Conservation (phyloP, 768 basidiomycete species). For the Leucocoprinus birnbaumii region DNA sequence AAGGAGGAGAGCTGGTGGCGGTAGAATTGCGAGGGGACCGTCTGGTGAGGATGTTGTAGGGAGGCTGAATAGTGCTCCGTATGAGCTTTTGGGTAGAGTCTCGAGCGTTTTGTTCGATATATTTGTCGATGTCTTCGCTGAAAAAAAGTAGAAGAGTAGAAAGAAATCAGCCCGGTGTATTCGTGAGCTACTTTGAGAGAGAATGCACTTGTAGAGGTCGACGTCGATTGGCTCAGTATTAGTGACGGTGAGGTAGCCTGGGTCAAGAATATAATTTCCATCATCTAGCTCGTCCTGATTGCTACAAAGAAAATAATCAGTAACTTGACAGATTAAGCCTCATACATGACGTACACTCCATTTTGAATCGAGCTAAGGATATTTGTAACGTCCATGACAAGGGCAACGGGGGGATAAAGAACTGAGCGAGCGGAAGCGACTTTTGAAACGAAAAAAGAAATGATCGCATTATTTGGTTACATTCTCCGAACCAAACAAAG, state of each 20-base stretch:
- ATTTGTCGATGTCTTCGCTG: slow-evolving; percentile 78
- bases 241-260: slow-evolving; percentile 80
- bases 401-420: not conserved
- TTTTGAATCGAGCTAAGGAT: slow-evolving; percentile 72
- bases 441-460: slow-evolving; percentile 13
- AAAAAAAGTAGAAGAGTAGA: not conserved
- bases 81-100: slow-evolving; percentile 84
- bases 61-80: slow-evolving; percentile 74
- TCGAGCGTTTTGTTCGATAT: slow-evolving; percentile 74
- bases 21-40: slow-evolving; percentile 82
- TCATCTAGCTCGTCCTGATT: slow-evolving; percentile 71
- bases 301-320: slow-evolving; percentile 33
- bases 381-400: slow-evolving; percentile 75
- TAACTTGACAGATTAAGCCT: not conserved
- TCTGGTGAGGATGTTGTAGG: slow-evolving; percentile 74
- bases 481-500: slow-evolving; percentile 11
- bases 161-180: not conserved
- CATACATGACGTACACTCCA: slow-evolving; percentile 46
- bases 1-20: slow-evolving; percentile 69
- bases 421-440: not conserved
- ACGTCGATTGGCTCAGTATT: slow-evolving; percentile 87
- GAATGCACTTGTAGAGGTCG: slow-evolving; percentile 74
- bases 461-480: slow-evolving; percentile 20
- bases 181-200: not conserved
- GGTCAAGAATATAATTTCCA: slow-evolving; percentile 44